Evolutionary conservation across 352 stramenopile genomes (phyloP).

Genomic region (Pythium graminicola): DNA sequence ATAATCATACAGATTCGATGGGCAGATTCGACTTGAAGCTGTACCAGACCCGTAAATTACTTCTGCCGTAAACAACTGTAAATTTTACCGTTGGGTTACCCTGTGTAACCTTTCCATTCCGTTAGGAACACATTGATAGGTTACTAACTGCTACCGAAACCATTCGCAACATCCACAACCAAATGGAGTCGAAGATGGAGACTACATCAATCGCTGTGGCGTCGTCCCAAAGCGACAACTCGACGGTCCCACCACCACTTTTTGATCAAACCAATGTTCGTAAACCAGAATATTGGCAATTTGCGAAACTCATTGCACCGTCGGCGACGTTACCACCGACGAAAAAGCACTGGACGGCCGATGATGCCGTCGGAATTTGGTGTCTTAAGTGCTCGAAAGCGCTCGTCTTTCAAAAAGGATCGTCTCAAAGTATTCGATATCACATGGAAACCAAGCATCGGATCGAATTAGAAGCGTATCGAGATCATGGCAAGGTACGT

Average conservation of each 20-base stretch:
- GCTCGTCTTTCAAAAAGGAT: constrained; percentile 41
- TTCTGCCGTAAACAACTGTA: too few relatives aligned
- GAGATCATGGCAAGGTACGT: constrained; percentile 18
- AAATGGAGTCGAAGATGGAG: too few relatives aligned
- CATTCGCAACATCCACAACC: too few relatives aligned
- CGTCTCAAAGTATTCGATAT: constrained; percentile 49
- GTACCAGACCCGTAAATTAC: too few relatives aligned
- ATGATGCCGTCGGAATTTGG: constrained; percentile 46
- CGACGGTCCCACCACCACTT: constrained; percentile 34
- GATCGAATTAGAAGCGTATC: constrained; percentile 27
- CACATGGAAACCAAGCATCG: constrained; percentile 57
- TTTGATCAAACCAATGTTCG: constrained; percentile 41
- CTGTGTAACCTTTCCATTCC: too few relatives aligned
- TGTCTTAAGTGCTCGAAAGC: constrained; percentile 31
- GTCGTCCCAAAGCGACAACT: too few relatives aligned
- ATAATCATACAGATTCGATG: too few relatives aligned
- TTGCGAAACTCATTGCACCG: constrained; percentile 34
- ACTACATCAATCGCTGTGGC: too few relatives aligned
- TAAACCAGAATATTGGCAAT: constrained; percentile 54
- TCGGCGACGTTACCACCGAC: constrained; percentile 19
- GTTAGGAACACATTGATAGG: too few relatives aligned
- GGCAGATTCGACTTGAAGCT: too few relatives aligned
- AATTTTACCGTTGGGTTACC: too few relatives aligned
- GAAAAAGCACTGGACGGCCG: constrained; percentile 40
- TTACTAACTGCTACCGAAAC: too few relatives aligned